Conservation (phyloP, 2,329 filamentous ascomycete species). For the Pyrenophora teres region DNA sequence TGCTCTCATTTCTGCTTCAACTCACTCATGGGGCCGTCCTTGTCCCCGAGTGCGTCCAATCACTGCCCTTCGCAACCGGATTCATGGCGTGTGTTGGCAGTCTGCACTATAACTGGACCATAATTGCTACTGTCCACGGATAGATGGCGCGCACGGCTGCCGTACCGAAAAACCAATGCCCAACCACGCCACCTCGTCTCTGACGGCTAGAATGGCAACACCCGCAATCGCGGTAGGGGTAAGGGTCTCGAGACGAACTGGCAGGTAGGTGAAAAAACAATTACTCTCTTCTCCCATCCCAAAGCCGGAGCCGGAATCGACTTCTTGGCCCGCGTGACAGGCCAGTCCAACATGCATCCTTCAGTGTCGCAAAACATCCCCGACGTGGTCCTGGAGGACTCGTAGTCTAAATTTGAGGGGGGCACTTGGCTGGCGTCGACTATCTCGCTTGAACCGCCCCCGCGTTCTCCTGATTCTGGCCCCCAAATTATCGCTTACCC, state of each 20-base stretch:
- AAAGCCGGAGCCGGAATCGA: constrained; percentile 2
- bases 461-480: constrained; percentile 19
- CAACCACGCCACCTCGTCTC: not conserved
- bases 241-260: not conserved
- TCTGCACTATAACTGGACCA: constrained; percentile 2
- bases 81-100: constrained; percentile 14
- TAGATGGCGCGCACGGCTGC: not conserved
- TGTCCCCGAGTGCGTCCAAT: constrained; percentile 6
- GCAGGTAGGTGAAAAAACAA: constrained; percentile 14
- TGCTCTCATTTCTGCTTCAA: not conserved
- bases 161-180: not conserved
- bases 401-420: not conserved
- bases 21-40: not conserved
- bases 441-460: not conserved
- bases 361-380: not conserved
- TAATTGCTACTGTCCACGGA: not conserved
- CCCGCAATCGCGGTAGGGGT: not conserved
- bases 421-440: constrained; percentile 1
- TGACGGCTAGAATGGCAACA: not conserved
- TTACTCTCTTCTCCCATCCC: not conserved
- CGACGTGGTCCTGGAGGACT: constrained; percentile 1
- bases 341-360: not conserved
- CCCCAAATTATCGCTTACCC: constrained; percentile 29
- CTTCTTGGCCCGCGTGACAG: constrained; percentile 3
- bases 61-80: constrained; percentile 3